Evolutionary conservation across 129 eudicot species (phyloP).

Genomic region (Lactuca sativa): DNA sequence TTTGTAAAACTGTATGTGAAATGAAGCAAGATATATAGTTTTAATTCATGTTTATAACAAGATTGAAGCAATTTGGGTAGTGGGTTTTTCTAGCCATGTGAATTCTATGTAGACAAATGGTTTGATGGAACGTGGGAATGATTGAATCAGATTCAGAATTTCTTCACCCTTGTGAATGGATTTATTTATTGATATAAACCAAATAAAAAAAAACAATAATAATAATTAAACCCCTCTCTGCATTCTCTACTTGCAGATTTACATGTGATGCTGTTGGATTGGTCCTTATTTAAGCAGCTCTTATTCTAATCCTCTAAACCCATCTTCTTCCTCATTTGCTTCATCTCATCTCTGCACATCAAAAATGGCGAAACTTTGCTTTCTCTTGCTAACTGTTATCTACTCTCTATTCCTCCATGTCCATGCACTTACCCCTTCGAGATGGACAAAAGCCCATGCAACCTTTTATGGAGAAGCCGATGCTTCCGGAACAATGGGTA

Average conservation of each 20-base stretch:
- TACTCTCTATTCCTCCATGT: conserved; percentile 31
- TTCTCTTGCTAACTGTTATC: conserved; percentile 24
- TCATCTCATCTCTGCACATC: conserved; percentile 3
- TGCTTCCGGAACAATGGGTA: conserved; percentile 98
- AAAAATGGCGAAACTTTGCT: conserved; percentile 37
- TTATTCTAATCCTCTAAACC: conserved; percentile 12
- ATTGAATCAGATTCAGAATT: conserved; percentile 49
- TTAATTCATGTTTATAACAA: conserved; percentile 10
- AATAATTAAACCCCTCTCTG: conserved; percentile 25
- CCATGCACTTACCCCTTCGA: conserved; percentile 58
- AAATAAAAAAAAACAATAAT: conserved; percentile 2
- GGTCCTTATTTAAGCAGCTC: conserved; percentile 46
- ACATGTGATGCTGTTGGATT: conserved; percentile 64
- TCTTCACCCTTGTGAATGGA: conserved; percentile 35
- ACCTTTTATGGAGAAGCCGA: conserved; percentile 95
- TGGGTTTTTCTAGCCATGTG: conserved; percentile 74
- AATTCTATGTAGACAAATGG: conserved; percentile 37
- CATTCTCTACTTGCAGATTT: conserved; percentile 42
- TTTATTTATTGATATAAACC: conserved; percentile 18
- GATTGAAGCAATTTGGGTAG: conserved; percentile 26
- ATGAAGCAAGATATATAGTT: neutral
- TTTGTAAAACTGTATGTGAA: neutral
- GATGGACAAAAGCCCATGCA: conserved; percentile 70
- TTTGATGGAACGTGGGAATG: conserved; percentile 69
- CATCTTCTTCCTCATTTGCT: conserved; percentile 27